These are phyloP conservation scores for Sextonia rubra DNA, from an alignment of 164 flowering plant genomes.

Conservation along the genomic window DNA sequence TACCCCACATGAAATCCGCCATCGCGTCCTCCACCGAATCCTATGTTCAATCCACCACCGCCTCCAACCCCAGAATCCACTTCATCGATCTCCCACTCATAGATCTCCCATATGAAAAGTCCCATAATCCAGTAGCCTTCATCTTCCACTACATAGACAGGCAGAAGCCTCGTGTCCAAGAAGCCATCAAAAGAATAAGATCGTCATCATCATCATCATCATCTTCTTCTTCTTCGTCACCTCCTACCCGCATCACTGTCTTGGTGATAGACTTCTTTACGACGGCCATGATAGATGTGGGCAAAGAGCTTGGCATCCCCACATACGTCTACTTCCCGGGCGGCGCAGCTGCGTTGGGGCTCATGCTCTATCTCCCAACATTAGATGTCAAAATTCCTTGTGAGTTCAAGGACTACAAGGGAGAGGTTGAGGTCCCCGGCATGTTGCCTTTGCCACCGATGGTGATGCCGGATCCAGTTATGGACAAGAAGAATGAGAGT, in stretches of 20 bases:
- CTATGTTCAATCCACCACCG: too few species aligned
- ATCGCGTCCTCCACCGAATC: too few species aligned
- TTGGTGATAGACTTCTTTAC: conserved; percentile 24
- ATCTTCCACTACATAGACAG: neutral
- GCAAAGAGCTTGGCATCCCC: conserved; percentile 28
- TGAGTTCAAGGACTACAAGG: neutral
- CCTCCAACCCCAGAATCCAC: too few species aligned
- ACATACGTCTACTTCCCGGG: conserved; percentile 28
- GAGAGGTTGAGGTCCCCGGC: conserved; percentile 7
- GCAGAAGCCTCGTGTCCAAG: neutral
- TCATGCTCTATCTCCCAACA: conserved; percentile 15
- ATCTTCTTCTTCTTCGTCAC: neutral
- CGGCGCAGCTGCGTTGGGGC: neutral
- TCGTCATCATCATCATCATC: too few species aligned
- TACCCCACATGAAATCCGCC: too few species aligned
- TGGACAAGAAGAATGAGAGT: neutral
- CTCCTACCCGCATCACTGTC: conserved; percentile 1
- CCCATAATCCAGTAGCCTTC: too few species aligned
- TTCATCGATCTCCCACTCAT: too few species aligned
- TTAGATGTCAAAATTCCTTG: neutral
- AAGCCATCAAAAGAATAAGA: neutral
- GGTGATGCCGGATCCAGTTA: conserved; percentile 3
- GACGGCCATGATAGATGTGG: conserved; percentile 32
- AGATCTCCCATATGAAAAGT: too few species aligned
- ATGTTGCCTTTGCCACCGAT: conserved; percentile 8